These are phyloP conservation scores for Cerrena zonata DNA, from an alignment of 1,284 basidiomycete species.

Conservation along the genomic window DNA sequence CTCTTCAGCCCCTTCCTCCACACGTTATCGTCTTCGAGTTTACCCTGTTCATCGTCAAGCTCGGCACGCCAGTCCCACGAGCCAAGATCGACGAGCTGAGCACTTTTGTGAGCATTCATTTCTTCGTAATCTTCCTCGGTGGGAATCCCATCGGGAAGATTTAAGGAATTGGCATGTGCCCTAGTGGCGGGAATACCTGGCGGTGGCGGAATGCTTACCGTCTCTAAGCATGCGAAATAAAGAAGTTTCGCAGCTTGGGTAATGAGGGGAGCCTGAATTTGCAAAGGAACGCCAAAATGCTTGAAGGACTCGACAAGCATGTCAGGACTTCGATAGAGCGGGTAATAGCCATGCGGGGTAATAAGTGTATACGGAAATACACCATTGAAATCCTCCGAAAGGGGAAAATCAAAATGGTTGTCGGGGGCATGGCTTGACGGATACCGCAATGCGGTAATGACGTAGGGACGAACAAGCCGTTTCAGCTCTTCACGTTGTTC, in stretches of 20 bases:
- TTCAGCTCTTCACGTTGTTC: constrained; percentile 42
- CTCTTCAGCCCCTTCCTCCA: constrained; percentile 24
- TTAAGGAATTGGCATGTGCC: constrained; percentile 32
- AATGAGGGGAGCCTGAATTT: constrained; percentile 43
- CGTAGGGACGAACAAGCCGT: constrained; percentile 50
- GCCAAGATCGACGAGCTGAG: constrained; percentile 25
- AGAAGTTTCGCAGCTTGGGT: constrained; percentile 56
- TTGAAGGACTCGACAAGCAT: constrained; percentile 21
- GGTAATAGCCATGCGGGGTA: constrained; percentile 52
- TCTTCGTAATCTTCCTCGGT: constrained; percentile 59
- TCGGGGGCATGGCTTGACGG: constrained; percentile 53
- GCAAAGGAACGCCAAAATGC: constrained; percentile 39
- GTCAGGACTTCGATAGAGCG: constrained; percentile 42
- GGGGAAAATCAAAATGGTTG: constrained; percentile 51
- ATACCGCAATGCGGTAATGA: constrained; percentile 44
- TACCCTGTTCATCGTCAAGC: constrained; percentile 21
- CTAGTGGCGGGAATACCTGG: constrained; percentile 43
- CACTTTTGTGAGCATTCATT: constrained; percentile 42
- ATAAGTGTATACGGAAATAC: constrained; percentile 34
- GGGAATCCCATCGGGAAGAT: constrained; percentile 27
- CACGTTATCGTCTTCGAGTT: constrained; percentile 24
- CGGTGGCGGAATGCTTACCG: constrained; percentile 40
- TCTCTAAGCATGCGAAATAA: constrained; percentile 55
- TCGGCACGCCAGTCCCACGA: constrained; percentile 38
- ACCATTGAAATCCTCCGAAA: constrained; percentile 23